Evolutionary conservation across 2,329 filamentous ascomycete species (phyloP).

Genomic region (Neophaeococcomyces aloes): DNA sequence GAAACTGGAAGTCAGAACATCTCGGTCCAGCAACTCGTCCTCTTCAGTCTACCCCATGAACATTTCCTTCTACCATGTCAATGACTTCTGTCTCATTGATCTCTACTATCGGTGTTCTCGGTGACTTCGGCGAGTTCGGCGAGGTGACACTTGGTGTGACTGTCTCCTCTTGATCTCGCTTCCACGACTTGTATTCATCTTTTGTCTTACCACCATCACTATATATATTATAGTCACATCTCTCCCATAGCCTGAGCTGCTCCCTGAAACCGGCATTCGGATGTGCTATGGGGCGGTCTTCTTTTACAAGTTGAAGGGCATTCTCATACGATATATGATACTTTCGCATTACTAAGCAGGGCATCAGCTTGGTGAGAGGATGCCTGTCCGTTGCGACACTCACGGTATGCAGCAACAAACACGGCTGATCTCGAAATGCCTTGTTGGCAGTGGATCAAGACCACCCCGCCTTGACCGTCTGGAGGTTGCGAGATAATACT

Average conservation of each 20-base stretch:
- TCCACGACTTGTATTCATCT: neutral
- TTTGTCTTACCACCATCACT: neutral
- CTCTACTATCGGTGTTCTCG: too few relatives aligned
- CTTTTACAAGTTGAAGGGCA: constrained; percentile 15
- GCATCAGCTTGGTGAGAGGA: neutral
- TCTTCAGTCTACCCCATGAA: too few relatives aligned
- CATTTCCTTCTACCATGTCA: too few relatives aligned
- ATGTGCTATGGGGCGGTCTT: constrained; percentile 14
- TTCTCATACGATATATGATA: constrained; percentile 12
- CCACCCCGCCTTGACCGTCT: constrained; percentile 3
- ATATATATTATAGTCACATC: neutral
- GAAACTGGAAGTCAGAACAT: too few relatives aligned
- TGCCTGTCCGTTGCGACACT: constrained; percentile 5
- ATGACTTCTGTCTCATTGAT: too few relatives aligned
- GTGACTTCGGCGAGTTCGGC: too few relatives aligned
- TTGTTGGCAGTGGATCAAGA: constrained; percentile 21
- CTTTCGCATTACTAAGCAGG: constrained; percentile 18
- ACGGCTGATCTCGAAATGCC: constrained; percentile 20
- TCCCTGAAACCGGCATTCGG: constrained; percentile 19
- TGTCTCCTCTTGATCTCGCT: too few relatives aligned
- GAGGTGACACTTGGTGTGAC: too few relatives aligned
- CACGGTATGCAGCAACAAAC: constrained; percentile 20
- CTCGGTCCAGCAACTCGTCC: too few relatives aligned
- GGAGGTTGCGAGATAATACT: constrained; percentile 3
- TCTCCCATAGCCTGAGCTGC: constrained; percentile 17